Conservation (phyloP, 129 eudicot genomes). For the Chrysanthemum makinoi region DNA sequence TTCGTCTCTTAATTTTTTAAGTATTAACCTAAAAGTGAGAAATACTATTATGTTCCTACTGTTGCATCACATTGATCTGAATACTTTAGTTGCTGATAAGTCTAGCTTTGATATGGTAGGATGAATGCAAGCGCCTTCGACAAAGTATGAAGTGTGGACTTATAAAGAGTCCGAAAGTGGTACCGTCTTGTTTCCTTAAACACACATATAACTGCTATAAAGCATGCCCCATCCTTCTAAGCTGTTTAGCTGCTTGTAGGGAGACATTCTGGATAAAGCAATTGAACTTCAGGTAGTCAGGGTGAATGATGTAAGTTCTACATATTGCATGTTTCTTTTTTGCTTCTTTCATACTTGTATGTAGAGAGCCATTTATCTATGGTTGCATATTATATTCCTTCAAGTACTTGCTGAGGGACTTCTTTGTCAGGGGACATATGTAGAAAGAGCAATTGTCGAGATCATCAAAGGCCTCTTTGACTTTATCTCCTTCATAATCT, state of each 20-base stretch:
- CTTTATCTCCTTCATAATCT: too few relatives aligned
- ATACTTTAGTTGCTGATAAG: slow-evolving; percentile 31
- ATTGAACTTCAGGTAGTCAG: slow-evolving; percentile 79
- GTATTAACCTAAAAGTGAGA: not conserved
- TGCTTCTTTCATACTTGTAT: too few relatives aligned
- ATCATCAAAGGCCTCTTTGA: too few relatives aligned
- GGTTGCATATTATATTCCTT: too few relatives aligned
- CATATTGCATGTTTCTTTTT: too few relatives aligned
- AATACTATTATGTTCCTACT: not conserved
- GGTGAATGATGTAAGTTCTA: slow-evolving; percentile 81
- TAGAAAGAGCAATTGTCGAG: too few relatives aligned
- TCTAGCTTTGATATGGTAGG: slow-evolving; percentile 41
- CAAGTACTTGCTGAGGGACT: too few relatives aligned
- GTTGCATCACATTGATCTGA: slow-evolving; percentile 6
- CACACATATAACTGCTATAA: not conserved
- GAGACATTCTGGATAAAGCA: slow-evolving; percentile 91
- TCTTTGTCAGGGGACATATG: too few relatives aligned
- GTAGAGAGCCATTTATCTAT: too few relatives aligned
- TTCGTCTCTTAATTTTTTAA: too few relatives aligned
- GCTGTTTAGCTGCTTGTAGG: slow-evolving; percentile 52
- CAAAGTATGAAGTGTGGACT: slow-evolving; percentile 97
- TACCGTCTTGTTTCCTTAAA: slow-evolving; percentile 26
- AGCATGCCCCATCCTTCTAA: slow-evolving; percentile 11
- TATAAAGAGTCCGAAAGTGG: slow-evolving; percentile 77
- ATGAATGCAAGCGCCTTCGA: slow-evolving; percentile 96